These are phyloP conservation scores for Lachnellula arida DNA, from an alignment of 2,329 filamentous ascomycete species.

Conservation along the genomic window DNA sequence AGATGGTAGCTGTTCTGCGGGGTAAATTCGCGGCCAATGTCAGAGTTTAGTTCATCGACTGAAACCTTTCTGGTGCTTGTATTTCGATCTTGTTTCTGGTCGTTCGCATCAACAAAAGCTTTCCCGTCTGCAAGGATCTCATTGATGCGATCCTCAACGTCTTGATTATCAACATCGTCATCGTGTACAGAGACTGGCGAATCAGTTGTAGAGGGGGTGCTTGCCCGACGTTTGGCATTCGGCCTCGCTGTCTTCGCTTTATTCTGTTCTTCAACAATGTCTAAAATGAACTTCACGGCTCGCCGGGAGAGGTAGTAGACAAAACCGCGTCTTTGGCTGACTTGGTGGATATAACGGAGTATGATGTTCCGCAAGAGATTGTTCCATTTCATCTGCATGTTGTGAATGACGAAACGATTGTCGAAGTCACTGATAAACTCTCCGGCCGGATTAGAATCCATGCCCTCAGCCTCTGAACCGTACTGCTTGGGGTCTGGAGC, in stretches of 20 bases:
- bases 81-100: conserved; percentile 33
- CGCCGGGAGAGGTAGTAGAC: conserved; percentile 95
- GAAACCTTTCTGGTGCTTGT: conserved; percentile 30
- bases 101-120: conserved; percentile 72
- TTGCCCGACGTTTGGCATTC: conserved; percentile 31
- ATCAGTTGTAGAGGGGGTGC: conserved; percentile 23
- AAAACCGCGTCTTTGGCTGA: conserved; percentile 90
- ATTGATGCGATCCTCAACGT: conserved; percentile 79
- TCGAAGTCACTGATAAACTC: conserved; percentile 95
- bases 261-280: conserved; percentile 92
- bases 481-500: conserved; percentile 29
- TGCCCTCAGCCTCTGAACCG: conserved; percentile 43
- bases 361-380: conserved; percentile 95
- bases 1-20: conserved; percentile 93
- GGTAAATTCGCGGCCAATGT: conserved; percentile 82
- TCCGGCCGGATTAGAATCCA: conserved; percentile 64
- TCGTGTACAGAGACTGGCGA: conserved; percentile 15
- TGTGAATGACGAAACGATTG: conserved; percentile 97
- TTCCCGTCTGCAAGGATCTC: conserved; percentile 81
- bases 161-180: conserved; percentile 41
- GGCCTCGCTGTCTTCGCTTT: conserved; percentile 42
- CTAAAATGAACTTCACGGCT: conserved; percentile 95
- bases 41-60: conserved; percentile 61
- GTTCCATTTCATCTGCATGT: conserved; percentile 97
- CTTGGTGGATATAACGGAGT: conserved; percentile 94